Base-by-base conservation (phyloP, 208 protist genomes). In the Trichomonas vaginalis region DNA sequence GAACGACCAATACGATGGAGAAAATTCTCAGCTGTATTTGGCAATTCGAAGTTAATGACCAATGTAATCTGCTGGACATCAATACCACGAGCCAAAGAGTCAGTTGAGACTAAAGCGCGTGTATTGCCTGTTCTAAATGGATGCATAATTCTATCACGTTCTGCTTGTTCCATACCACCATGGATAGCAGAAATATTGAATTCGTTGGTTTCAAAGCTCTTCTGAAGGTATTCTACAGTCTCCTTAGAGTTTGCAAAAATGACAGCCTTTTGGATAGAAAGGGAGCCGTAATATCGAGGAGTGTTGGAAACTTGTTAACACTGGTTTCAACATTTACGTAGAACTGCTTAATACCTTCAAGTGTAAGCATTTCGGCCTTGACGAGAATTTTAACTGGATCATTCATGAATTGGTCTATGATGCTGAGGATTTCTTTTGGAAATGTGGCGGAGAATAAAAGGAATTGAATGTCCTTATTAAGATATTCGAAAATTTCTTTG, bases 31-130 rank as follows among this genome's bases (percentile, higher is more conserved):
- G 98, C 98, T 97, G 99, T 98, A 35, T 97, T 98, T 39, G 99
- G 99, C 37, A 99, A 97, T 96, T 99, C 99, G 97, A 99, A 99
- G 98, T 99, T 99, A 97, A 99, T 99, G 96, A 99, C 99, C 45
- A 99, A 98, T 95, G 99, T 99, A 62, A 99, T 99, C 92, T 99
- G 99, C 97, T 99, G 98, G 95, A 99, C 99, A 97, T 99, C 99
- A 96, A 99, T 99, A 98, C 99, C 99, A 95, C 99, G 98, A 70
- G 99, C 99, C 45, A 99, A 98, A 95, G 99, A 97, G 96, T 99
- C 99, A 0, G 99, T 99, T 21, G 99, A 98, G 96, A 99, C 99
- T 39, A 99, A 97, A 32, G 99, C 98, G 61, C 99, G 98, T 35
- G 97, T 98, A 96, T 99, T 98, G 23, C 99, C 99, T 15, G 98